Conservation (phyloP, 305 asterid genomes). For the Fraxinus xanthoxyloides region DNA sequence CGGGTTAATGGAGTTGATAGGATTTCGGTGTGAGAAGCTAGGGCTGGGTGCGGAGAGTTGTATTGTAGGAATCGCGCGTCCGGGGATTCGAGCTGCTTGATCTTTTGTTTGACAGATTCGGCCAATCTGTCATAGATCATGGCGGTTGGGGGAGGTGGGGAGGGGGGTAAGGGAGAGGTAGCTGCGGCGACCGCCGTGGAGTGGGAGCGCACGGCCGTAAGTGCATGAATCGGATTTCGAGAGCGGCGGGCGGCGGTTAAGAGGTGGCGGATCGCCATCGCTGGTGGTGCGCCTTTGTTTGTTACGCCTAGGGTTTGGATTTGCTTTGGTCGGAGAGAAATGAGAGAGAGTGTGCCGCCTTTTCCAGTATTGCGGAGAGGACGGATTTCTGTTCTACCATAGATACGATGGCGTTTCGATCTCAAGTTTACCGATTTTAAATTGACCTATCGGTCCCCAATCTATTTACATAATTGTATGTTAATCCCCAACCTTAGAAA, state of each 20-base stretch:
- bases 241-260: not conserved
- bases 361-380: not conserved
- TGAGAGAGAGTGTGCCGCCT: not conserved
- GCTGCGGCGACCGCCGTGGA: conserved; percentile 42
- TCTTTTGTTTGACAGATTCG: conserved; percentile 52
- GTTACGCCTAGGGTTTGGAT: not conserved
- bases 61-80: conserved; percentile 56
- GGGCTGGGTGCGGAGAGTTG: conserved; percentile 58
- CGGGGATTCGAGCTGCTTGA: conserved; percentile 50
- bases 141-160: conserved; percentile 61
- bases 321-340: not conserved
- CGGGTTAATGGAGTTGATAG: conserved; percentile 64
- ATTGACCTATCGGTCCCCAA: not conserved
- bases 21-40: conserved; percentile 52
- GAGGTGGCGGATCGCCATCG: conserved; percentile 2
- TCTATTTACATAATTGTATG: not conserved
- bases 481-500: not conserved
- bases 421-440: not conserved
- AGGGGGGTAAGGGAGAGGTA: conserved; percentile 28
- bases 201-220: conserved; percentile 2
- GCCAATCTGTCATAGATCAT: conserved; percentile 82
- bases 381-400: not conserved
- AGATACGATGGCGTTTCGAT: not conserved
- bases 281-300: not conserved
- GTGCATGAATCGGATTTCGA: not conserved